Evolutionary conservation across 495 filamentous ascomycete genomes (phyloP).

Genomic region (Penicillium cosmopolitanum): DNA sequence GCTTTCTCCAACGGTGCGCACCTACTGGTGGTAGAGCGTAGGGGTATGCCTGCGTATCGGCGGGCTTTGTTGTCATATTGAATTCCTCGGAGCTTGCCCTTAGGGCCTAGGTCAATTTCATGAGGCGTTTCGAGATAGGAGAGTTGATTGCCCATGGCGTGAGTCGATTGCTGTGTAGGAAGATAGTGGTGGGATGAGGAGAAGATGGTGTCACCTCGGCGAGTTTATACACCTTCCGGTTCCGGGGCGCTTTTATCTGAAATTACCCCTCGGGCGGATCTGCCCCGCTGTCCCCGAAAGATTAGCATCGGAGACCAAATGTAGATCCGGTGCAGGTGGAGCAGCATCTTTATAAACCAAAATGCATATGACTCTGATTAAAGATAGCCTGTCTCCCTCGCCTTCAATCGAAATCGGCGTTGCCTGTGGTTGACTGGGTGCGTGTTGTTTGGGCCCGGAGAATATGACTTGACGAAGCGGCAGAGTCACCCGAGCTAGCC

Average conservation of each 20-base stretch:
- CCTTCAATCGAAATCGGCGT: no score
- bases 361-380: no score
- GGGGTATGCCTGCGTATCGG: slow-evolving; percentile 45
- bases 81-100: slow-evolving; percentile 23
- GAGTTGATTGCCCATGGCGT: slow-evolving; percentile 19
- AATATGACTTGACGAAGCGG: no score
- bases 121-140: slow-evolving; percentile 15
- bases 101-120: slow-evolving; percentile 7
- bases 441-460: no score
- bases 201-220: not conserved
- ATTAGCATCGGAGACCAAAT: slow-evolving; percentile 3
- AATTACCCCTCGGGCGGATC: not conserved
- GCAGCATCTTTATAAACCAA: no score
- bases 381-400: no score
- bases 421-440: no score
- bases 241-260: not conserved
- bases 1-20: slow-evolving; percentile 43
- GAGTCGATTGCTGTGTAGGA: not conserved
- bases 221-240: not conserved
- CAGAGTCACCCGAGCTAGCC: no score
- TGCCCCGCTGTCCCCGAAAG: not conserved
- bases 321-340: not conserved
- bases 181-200: not conserved
- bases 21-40: slow-evolving; percentile 51
- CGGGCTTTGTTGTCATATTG: slow-evolving; percentile 31